Evolutionary conservation across 352 stramenopile genomes (phyloP).

Genomic region (Phytopythium mirpurense): DNA sequence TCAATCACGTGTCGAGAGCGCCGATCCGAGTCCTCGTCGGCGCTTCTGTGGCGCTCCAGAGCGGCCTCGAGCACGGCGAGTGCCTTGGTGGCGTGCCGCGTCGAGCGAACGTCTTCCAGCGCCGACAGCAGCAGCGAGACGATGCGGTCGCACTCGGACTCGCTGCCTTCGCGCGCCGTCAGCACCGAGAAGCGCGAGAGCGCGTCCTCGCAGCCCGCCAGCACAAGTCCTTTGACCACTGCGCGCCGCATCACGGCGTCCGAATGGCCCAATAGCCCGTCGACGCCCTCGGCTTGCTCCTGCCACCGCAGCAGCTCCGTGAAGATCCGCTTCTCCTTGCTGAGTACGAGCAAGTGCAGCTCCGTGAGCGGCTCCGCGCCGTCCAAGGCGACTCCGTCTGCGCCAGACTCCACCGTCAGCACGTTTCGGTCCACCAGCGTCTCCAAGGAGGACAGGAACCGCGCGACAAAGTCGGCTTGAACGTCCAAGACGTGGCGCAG

Average conservation of each 20-base stretch:
- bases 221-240: neutral
- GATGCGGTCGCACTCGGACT: constrained; percentile 27
- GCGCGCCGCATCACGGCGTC: neutral
- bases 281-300: neutral
- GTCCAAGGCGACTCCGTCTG: neutral
- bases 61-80: constrained; percentile 35
- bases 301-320: neutral
- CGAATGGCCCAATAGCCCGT: neutral
- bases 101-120: constrained; percentile 57
- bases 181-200: neutral
- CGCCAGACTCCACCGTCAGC: neutral
- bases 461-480: neutral
- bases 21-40: neutral
- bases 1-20: neutral
- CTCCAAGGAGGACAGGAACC: constrained; percentile 3
- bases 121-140: constrained; percentile 47
- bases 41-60: constrained; percentile 20
- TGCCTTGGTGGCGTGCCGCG: constrained; percentile 32
- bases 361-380: neutral
- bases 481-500: neutral
- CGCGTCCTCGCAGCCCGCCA: neutral
- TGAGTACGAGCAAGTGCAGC: neutral
- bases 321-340: neutral
- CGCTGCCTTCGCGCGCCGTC: neutral
- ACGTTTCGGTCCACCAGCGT: neutral